Percentiles rank a stretch among this genome's conserved stretches.
These are phyloP conservation scores for Skeletonema menzelii DNA, from an alignment of 108 stramenopile genomes.

Conservation along the genomic window DNA sequence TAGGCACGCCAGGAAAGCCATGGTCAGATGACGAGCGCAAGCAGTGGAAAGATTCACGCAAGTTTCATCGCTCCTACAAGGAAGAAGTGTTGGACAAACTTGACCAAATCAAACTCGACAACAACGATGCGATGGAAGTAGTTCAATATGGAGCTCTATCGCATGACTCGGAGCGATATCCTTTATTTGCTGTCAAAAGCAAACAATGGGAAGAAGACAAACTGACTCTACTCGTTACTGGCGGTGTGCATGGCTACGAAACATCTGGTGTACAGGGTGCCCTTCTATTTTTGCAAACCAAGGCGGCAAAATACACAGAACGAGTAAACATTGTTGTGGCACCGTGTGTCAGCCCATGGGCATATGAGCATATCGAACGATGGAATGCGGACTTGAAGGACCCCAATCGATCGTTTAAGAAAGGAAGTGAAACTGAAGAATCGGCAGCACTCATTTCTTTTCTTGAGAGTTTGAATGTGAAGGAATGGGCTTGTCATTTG, in stretches of 20 bases:
- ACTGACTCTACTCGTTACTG: conserved; percentile 60
- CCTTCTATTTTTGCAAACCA: conserved; percentile 47
- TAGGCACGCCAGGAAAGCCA: conserved; percentile 64
- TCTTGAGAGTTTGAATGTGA: conserved; percentile 16
- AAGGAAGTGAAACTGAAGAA: conserved; percentile 20
- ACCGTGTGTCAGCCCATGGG: conserved; percentile 73
- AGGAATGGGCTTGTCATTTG: conserved; percentile 35
- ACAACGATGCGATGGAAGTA: conserved; percentile 11
- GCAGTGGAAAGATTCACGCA: conserved; percentile 45
- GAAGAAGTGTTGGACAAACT: conserved; percentile 50
- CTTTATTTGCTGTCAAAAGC: conserved; percentile 45
- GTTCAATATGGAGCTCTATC: conserved; percentile 53
- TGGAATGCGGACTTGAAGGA: conserved; percentile 57
- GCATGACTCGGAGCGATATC: conserved; percentile 27
- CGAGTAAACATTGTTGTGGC: conserved; percentile 59
- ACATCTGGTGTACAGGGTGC: conserved; percentile 77
- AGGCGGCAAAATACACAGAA: conserved; percentile 27
- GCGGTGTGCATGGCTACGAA: conserved; percentile 85
- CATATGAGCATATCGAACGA: conserved; percentile 67
- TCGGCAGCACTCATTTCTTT: conserved; percentile 13
- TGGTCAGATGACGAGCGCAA: conserved; percentile 53
- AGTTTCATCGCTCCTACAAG: conserved; percentile 56
- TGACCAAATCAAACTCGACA: conserved; percentile 8
- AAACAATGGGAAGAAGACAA: conserved; percentile 29
- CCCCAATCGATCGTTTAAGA: conserved; percentile 65